Conservation (phyloP, 225 moss, liverwort and hornwort genomes). For the Antitrichia curtipendula region DNA sequence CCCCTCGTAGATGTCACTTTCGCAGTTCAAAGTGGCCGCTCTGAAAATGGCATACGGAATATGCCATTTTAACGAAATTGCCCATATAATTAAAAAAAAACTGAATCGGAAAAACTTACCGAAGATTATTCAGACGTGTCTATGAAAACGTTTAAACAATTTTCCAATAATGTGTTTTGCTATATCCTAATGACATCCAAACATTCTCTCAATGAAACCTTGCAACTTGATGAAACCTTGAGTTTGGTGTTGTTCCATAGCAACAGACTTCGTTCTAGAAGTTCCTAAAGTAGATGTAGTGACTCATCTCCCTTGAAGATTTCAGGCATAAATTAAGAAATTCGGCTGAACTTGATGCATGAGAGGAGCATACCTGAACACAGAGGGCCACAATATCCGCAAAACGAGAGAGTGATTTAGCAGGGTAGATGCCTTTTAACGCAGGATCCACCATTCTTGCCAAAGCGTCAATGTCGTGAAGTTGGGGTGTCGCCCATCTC, state of each 20-base stretch:
- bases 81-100: neutral
- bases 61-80: no score
- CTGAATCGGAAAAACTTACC: neutral
- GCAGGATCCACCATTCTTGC: slow-evolving; percentile 76
- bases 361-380: slow-evolving; percentile 44
- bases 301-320: neutral
- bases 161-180: neutral
- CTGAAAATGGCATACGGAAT: no score
- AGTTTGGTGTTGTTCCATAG: neutral
- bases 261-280: neutral
- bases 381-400: slow-evolving; percentile 73
- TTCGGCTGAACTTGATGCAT: neutral
- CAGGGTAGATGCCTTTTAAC: slow-evolving; percentile 71
- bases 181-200: neutral
- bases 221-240: neutral
- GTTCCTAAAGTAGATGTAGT: neutral
- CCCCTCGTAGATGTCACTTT: no score
- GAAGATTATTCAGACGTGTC: no score
- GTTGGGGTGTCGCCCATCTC: slow-evolving; percentile 77
- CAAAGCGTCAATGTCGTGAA: slow-evolving; percentile 69
- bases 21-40: no score
- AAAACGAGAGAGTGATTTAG: slow-evolving; percentile 66
- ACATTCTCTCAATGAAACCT: neutral
- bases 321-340: neutral
- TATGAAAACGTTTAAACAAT: no score